These are phyloP conservation scores for Boletus bicolor DNA, from an alignment of 768 basidiomycete genomes.

Conservation along the genomic window DNA sequence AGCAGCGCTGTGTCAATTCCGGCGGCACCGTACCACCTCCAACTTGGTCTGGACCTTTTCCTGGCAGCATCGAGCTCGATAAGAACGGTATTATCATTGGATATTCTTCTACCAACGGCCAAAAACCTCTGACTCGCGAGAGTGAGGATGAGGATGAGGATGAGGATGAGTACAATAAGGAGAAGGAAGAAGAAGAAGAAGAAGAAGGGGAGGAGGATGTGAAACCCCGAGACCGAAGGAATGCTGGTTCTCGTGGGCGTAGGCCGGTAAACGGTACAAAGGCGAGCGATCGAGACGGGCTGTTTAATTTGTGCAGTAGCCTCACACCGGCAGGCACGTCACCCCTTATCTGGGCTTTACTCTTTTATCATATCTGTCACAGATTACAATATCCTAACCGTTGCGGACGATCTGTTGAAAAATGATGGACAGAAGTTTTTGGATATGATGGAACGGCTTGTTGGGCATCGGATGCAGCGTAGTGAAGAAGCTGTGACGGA, in stretches of 20 bases:
- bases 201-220: conserved; percentile 42
- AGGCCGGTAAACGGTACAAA: conserved; percentile 44
- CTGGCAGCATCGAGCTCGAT: conserved; percentile 95
- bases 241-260: conserved; percentile 34
- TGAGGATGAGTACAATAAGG: conserved; percentile 52
- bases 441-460: conserved; percentile 99
- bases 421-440: conserved; percentile 99
- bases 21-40: conserved; percentile 89
- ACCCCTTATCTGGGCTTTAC: conserved; percentile 1
- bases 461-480: conserved; percentile 88
- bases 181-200: conserved; percentile 46
- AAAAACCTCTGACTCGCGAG: conserved; percentile 50
- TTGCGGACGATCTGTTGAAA: conserved; percentile 97
- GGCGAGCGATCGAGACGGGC: conserved; percentile 54
- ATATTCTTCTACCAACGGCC: conserved; percentile 32
- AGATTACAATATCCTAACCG: conserved; percentile 93
- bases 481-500: conserved; percentile 72
- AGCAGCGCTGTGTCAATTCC: conserved; percentile 91
- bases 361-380: conserved; percentile 21
- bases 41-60: conserved; percentile 96
- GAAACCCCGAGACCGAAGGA: conserved; percentile 40
- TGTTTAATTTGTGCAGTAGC: conserved; percentile 77
- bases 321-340: conserved; percentile 77
- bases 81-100: conserved; percentile 75
- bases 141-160: conserved; percentile 63